These are phyloP conservation scores for Syncephalastrum contaminatum DNA, from an alignment of 371 early-diverging fungal species.

Conservation along the genomic window DNA sequence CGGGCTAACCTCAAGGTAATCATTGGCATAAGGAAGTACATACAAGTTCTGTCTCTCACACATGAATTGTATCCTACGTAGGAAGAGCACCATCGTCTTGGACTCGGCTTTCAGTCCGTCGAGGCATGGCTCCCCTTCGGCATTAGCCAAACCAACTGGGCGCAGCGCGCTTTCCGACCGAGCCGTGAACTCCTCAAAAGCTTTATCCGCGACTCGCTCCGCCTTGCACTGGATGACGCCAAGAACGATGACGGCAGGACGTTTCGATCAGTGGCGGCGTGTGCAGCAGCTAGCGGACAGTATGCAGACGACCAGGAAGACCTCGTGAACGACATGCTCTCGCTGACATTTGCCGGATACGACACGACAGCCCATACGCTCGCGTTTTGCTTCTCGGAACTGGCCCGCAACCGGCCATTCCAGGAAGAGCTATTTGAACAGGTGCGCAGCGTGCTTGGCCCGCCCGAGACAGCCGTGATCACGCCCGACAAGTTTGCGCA, in stretches of 20 bases:
- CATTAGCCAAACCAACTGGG: conserved; percentile 44
- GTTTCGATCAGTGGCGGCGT: conserved; percentile 40
- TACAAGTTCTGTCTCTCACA: conserved; percentile 2
- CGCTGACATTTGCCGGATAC: conserved; percentile 48
- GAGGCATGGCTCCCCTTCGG: conserved; percentile 48
- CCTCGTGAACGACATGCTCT: conserved; percentile 39
- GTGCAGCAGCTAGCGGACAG: conserved; percentile 34
- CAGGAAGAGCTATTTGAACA: conserved; percentile 39
- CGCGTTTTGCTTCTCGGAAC: conserved; percentile 42
- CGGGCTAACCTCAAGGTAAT: conserved; percentile 41
- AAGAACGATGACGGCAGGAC: conserved; percentile 6
- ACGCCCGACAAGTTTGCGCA: conserved; percentile 39
- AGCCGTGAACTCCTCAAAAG: conserved; percentile 36
- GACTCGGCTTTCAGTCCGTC: conserved; percentile 45
- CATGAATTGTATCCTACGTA: conserved; percentile 2
- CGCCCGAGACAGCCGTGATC: conserved; percentile 30
- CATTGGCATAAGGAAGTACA: not conserved
- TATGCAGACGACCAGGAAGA: conserved; percentile 27
- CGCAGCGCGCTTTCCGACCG: conserved; percentile 29
- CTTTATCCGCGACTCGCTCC: conserved; percentile 39
- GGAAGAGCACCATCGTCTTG: conserved; percentile 37
- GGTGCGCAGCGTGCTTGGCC: conserved; percentile 38
- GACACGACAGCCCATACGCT: conserved; percentile 51
- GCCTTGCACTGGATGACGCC: conserved; percentile 16
- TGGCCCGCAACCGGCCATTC: conserved; percentile 38